phyloP scores from a whole-genome alignment of 345 rosid genomes.

The Capsella bursapastoris region DNA sequence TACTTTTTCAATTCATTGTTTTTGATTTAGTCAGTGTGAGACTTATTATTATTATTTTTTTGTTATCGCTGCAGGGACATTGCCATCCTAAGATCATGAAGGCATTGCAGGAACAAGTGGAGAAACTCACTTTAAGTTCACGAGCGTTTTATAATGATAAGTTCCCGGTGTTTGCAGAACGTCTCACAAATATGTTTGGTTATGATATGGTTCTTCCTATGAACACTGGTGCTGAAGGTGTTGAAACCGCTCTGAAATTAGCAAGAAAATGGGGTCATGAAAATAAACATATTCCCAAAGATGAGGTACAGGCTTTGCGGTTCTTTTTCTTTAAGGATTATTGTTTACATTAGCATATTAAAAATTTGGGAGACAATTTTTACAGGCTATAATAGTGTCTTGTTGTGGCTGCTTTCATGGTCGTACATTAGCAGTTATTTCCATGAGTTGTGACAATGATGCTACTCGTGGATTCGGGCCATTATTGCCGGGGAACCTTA shows the following conservation, averaged over 20 bases:
- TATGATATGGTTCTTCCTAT: slow-evolving; percentile 98
- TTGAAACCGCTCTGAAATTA: slow-evolving; percentile 91
- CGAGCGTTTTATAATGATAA: slow-evolving; percentile 87
- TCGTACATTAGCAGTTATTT: slow-evolving; percentile 87
- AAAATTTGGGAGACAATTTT: too few relatives aligned
- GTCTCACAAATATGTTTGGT: slow-evolving; percentile 79
- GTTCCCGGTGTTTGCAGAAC: slow-evolving; percentile 84
- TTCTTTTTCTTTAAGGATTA: neutral
- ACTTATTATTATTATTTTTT: too few relatives aligned
- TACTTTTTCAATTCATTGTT: slow-evolving; percentile 2
- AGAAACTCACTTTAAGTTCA: slow-evolving; percentile 83
- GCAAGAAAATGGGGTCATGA: slow-evolving; percentile 98
- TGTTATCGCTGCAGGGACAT: slow-evolving; percentile 65
- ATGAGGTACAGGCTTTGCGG: slow-evolving; percentile 56
- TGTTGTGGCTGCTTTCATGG: slow-evolving; percentile 99
- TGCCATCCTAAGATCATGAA: slow-evolving; percentile 91
- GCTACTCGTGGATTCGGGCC: slow-evolving; percentile 97
- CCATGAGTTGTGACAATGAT: slow-evolving; percentile 99
- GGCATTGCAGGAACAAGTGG: slow-evolving; percentile 83
- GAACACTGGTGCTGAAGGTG: slow-evolving; percentile 99
- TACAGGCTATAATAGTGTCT: slow-evolving; percentile 88
- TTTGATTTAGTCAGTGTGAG: neutral
- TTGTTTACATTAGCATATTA: too few relatives aligned
- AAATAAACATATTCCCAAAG: slow-evolving; percentile 73
- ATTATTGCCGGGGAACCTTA: slow-evolving; percentile 81